phyloP scores from a whole-genome alignment of 805 yeast species.

The Candida piceae region DNA sequence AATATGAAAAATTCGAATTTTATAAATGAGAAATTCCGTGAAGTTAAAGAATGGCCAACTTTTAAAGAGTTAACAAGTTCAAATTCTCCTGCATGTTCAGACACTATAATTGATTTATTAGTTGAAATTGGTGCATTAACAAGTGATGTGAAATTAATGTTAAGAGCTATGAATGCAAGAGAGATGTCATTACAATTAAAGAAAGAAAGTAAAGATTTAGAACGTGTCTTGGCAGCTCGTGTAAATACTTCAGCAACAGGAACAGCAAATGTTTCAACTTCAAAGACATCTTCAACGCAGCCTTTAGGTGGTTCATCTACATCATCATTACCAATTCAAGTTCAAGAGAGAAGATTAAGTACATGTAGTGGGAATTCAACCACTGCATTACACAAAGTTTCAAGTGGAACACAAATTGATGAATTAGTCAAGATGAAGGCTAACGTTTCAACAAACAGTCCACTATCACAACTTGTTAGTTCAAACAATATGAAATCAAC shows the following conservation, averaged over 20 bases:
- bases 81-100: slow-evolving; percentile 50
- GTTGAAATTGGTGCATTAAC: slow-evolving; percentile 58
- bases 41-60: slow-evolving; percentile 36
- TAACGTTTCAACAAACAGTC: neutral
- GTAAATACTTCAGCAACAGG: no score
- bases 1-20: no score
- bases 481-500: neutral
- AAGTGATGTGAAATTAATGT: slow-evolving; percentile 59
- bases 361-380: neutral
- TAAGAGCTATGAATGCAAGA: slow-evolving; percentile 49
- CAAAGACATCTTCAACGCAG: neutral
- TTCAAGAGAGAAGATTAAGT: neutral
- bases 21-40: slow-evolving; percentile 1
- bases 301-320: no score
- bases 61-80: slow-evolving; percentile 56
- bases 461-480: neutral
- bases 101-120: slow-evolving; percentile 50
- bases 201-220: slow-evolving; percentile 25
- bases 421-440: neutral
- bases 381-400: neutral
- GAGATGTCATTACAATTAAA: slow-evolving; percentile 41
- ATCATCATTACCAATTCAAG: no score
- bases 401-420: neutral
- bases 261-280: neutral
- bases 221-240: slow-evolving; percentile 3